phyloP scores from a whole-genome alignment of 2,329 filamentous ascomycete species.

The Neonectria magnoliae region DNA sequence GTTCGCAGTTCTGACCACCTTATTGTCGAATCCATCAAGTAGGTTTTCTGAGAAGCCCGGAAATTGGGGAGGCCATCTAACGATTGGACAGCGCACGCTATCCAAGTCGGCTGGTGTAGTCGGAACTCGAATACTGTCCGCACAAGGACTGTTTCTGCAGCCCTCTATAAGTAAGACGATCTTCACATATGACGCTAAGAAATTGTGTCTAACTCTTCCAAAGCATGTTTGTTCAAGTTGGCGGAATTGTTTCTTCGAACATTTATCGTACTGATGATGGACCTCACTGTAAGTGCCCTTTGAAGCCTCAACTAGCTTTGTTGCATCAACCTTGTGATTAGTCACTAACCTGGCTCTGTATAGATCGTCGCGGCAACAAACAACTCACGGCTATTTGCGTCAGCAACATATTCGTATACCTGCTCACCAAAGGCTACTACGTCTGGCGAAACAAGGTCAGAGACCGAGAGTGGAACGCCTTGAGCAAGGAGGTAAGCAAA shows the following conservation, averaged over 20 bases:
- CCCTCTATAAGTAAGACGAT: slow-evolving; percentile 58
- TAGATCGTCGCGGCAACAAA: slow-evolving; percentile 56
- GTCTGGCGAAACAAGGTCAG: slow-evolving; percentile 56
- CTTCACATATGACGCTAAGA: too few relatives aligned
- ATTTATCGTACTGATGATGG: slow-evolving; percentile 54
- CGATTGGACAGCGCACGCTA: slow-evolving; percentile 12
- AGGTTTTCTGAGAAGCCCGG: too few relatives aligned
- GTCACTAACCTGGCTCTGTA: too few relatives aligned
- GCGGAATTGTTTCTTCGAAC: slow-evolving; percentile 45
- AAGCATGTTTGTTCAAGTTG: slow-evolving; percentile 47
- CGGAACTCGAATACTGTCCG: slow-evolving; percentile 68
- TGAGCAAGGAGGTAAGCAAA: too few relatives aligned
- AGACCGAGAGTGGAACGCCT: slow-evolving; percentile 53
- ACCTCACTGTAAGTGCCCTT: slow-evolving; percentile 25
- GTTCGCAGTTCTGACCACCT: slow-evolving; percentile 47
- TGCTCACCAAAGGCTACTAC: slow-evolving; percentile 63
- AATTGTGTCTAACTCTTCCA: too few relatives aligned
- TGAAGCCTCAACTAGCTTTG: too few relatives aligned
- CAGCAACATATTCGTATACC: slow-evolving; percentile 60
- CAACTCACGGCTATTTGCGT: slow-evolving; percentile 58
- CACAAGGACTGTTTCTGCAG: slow-evolving; percentile 66
- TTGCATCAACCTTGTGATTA: too few relatives aligned
- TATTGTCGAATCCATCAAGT: slow-evolving; percentile 55
- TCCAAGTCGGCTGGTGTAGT: slow-evolving; percentile 43
- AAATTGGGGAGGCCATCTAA: too few relatives aligned